phyloP scores from a whole-genome alignment of 2,329 filamentous ascomycete species.

The Beauveria sp. region DNA sequence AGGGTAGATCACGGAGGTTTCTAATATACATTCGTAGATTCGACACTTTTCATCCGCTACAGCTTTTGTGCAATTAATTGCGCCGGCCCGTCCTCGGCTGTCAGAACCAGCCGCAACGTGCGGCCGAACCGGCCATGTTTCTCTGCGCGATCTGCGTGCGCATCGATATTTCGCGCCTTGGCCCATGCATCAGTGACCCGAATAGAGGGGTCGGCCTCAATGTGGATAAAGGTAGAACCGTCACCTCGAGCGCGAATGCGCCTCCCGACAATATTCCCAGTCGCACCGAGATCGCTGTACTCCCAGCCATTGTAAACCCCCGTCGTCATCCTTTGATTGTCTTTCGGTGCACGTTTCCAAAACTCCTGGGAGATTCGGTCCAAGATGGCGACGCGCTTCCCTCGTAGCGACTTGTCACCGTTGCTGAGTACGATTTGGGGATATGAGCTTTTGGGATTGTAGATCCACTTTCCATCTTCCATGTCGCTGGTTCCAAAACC shows the following conservation, averaged over 20 bases:
- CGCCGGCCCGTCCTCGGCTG: neutral
- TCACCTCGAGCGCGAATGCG: neutral
- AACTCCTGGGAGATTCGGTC: constrained; percentile 3
- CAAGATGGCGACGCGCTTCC: constrained; percentile 1
- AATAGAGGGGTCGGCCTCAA: constrained; percentile 3
- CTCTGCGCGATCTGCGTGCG: neutral
- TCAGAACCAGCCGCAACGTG: neutral
- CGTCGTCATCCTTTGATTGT: constrained; percentile 2
- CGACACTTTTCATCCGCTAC: neutral
- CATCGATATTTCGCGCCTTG: neutral
- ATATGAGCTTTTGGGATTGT: constrained; percentile 4
- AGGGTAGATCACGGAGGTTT: neutral
- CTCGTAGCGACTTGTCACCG: neutral
- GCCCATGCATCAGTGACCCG: constrained; percentile 4
- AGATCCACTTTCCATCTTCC: neutral
- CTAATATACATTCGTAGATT: neutral
- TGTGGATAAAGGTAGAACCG: constrained; percentile 1
- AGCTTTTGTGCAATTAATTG: constrained; percentile 1
- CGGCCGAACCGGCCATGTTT: neutral
- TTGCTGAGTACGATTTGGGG: constrained; percentile 5
- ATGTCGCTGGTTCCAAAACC: constrained; percentile 6
- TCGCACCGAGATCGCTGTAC: constrained; percentile 5
- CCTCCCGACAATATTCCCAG: neutral
- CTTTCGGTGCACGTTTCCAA: neutral
- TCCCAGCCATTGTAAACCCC: constrained; percentile 5